Evolutionary conservation across 1,284 basidiomycete species (phyloP), one percentile per base, ranked within the genome.

Genomic region (Wallemia mellicola): DNA sequence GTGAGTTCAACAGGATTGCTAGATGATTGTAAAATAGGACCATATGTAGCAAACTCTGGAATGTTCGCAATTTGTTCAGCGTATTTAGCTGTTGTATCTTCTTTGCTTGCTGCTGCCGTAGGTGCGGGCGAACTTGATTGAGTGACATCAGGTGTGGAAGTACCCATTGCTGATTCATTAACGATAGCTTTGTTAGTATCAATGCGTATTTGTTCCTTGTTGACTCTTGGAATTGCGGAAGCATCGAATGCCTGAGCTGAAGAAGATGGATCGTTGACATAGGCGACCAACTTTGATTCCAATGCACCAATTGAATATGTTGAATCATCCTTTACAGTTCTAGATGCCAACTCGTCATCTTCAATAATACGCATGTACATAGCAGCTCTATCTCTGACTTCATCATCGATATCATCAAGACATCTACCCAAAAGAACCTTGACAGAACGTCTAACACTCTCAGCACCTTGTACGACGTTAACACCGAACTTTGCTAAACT

Each of bases 391-490:
- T 99, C 94, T 59, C 94, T 81, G 62, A 99, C 94, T 74, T 99
- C 94, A 68, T 99, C 94, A 63, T 98, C 94, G 22, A 96, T 87
- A 71, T 99, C 94, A 68, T 98, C 94, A 64, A 98, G 74, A 69
- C 94, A 99, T 65, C 88, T 87, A 63, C 3, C 28, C 38, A 95
- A 73, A 33, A 95, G 74, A 25, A 96, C 87, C 60, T 79, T 78
- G 62, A 98, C 81, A 65, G 88, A 89, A 69, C 79, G 82, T 70
- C 83, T 82, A 63, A 96, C 76, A 58, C 77, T 74, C 61, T 73
- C 70, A 69, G 98, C 92, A 17, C 77, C 71, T 7, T 48, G 19
- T 22, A n/a, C n/a, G 22, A 84, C 81, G 66, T 85, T 86, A 59
- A 94, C 80, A 62, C 94, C 94, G 67, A 99, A 98, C 73, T 98